These are phyloP conservation scores for Eutrema heterophyllum DNA, from an alignment of 345 rosid species.

Conservation along the genomic window DNA sequence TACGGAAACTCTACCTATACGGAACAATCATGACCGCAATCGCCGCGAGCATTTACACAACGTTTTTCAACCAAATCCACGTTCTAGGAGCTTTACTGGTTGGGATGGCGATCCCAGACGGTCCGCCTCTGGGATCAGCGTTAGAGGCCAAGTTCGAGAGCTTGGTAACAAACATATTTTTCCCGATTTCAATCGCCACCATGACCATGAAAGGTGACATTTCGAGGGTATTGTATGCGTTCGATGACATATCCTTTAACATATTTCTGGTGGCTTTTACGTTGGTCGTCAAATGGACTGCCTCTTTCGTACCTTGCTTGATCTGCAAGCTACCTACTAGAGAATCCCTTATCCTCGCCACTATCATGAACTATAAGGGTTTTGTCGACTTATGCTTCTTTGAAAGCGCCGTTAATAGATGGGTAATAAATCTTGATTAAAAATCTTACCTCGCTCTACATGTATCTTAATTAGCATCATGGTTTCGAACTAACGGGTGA, in stretches of 20 bases:
- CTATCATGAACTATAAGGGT: slow-evolving; percentile 30
- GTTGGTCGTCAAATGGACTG: slow-evolving; percentile 14
- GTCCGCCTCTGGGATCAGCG: slow-evolving; percentile 35
- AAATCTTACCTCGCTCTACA: neutral
- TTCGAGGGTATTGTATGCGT: neutral
- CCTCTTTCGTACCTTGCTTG: slow-evolving; percentile 27
- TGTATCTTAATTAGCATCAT: neutral
- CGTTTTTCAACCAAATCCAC: slow-evolving; percentile 4
- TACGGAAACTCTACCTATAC: slow-evolving; percentile 5
- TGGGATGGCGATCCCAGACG: slow-evolving; percentile 34
- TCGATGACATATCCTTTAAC: slow-evolving; percentile 26
- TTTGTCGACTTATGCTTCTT: slow-evolving; percentile 23
- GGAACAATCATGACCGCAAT: slow-evolving; percentile 12
- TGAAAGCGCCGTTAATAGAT: neutral
- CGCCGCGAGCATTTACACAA: slow-evolving; percentile 1
- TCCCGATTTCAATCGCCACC: slow-evolving; percentile 24
- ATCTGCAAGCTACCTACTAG: slow-evolving; percentile 24
- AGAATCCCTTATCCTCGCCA: slow-evolving; percentile 27
- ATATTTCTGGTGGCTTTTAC: slow-evolving; percentile 12
- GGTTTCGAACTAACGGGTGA: neutral
- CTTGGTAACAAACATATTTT: slow-evolving; percentile 14
- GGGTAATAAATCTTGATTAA: slow-evolving; percentile 11
- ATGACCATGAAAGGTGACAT: slow-evolving; percentile 24
- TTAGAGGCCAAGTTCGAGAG: slow-evolving; percentile 27
- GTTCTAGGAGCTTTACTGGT: slow-evolving; percentile 27